Percentiles rank a stretch among this genome's conserved stretches.
phyloP scores from a whole-genome alignment of 208 protist species.

The Trypanosoma conorhini region DNA sequence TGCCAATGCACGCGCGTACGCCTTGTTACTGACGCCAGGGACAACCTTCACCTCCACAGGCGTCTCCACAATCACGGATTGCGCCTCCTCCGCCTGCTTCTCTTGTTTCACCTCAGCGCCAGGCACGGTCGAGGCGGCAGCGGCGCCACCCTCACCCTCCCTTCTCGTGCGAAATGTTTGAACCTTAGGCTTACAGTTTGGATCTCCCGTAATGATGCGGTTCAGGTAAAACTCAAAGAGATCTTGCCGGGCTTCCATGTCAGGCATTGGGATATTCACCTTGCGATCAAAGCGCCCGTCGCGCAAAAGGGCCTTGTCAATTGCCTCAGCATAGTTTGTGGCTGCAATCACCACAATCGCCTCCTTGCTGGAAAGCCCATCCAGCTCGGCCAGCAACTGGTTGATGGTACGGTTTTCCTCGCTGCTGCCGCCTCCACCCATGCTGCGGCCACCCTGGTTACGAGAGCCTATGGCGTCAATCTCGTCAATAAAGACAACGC shows the following conservation, averaged over 20 bases:
- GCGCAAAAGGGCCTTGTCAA: slow-evolving; percentile 94
- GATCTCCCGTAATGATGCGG: slow-evolving; percentile 85
- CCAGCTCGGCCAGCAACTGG: slow-evolving; percentile 96
- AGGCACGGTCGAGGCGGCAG: slow-evolving; percentile 1
- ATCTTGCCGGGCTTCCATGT: slow-evolving; percentile 78
- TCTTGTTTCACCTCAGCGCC: neutral
- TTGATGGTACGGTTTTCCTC: slow-evolving; percentile 97
- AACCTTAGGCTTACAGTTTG: slow-evolving; percentile 83
- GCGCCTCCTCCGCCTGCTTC: slow-evolving; percentile 26
- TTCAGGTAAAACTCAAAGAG: slow-evolving; percentile 93
- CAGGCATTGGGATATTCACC: slow-evolving; percentile 92
- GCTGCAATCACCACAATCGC: slow-evolving; percentile 97
- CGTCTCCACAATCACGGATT: slow-evolving; percentile 36
- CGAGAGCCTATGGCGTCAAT: slow-evolving; percentile 98
- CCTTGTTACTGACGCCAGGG: slow-evolving; percentile 79
- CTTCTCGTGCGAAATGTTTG: slow-evolving; percentile 71
- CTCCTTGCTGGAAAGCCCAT: slow-evolving; percentile 93
- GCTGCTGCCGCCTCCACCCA: slow-evolving; percentile 86
- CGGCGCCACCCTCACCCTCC: slow-evolving; percentile 39
- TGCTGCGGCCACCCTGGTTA: slow-evolving; percentile 78
- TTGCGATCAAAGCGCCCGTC: slow-evolving; percentile 94
- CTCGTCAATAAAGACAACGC: slow-evolving; percentile 99
- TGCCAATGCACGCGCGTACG: slow-evolving; percentile 70
- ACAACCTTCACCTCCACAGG: slow-evolving; percentile 62
- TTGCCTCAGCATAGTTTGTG: slow-evolving; percentile 96